These are phyloP conservation scores for Rhamnella rubrinervis DNA, from an alignment of 331 rosid genomes.

Conservation along the genomic window DNA sequence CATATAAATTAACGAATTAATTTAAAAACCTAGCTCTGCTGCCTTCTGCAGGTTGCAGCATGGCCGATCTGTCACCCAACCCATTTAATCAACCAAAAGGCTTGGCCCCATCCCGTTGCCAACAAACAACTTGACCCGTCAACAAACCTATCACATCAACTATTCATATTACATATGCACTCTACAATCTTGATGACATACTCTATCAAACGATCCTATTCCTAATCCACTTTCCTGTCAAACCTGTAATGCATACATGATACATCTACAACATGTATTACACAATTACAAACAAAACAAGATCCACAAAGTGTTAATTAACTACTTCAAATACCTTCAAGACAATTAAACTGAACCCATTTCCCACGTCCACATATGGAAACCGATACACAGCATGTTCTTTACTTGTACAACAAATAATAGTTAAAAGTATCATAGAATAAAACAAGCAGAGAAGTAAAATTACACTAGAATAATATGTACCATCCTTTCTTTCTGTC, in stretches of 20 bases:
- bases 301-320: slow-evolving; percentile 1
- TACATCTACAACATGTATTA: neutral
- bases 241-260: neutral
- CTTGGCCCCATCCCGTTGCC: neutral
- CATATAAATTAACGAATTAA: neutral
- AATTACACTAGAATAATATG: slow-evolving; percentile 17
- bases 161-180: neutral
- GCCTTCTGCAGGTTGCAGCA: neutral
- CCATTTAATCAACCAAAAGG: no score
- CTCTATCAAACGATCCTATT: neutral
- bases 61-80: neutral
- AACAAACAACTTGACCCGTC: no score
- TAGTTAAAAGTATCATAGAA: no score
- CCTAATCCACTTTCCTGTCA: neutral
- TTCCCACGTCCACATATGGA: slow-evolving; percentile 13
- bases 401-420: no score
- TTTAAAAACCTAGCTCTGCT: neutral
- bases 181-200: neutral
- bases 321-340: neutral
- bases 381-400: slow-evolving; percentile 11
- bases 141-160: no score
- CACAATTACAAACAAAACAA: neutral
- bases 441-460: neutral
- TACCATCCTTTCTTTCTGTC: slow-evolving; percentile 90
- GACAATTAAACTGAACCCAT: neutral